A percentile compares a stretch with the other conserved stretches of the same genome.
phyloP scores from a whole-genome alignment of 129 eudicot genomes.

The Artemisia annua region DNA sequence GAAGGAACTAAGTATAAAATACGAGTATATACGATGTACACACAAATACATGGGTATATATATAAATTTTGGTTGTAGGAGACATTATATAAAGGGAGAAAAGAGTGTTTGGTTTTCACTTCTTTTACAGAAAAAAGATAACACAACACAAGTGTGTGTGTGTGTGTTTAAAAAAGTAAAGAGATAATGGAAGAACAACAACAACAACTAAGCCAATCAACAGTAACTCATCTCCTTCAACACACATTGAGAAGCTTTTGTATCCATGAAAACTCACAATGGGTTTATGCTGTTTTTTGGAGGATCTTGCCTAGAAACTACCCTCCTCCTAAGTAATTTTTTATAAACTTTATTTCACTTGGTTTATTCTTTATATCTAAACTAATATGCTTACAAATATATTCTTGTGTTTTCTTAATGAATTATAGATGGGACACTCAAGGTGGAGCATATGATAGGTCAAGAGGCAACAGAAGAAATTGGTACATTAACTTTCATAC shows the following conservation, averaged over 20 bases:
- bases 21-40: not conserved
- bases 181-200: constrained; percentile 74
- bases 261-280: constrained; percentile 85
- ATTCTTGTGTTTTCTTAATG: constrained; percentile 2
- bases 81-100: constrained; percentile 34
- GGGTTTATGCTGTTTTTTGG: constrained; percentile 99
- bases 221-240: constrained; percentile 96
- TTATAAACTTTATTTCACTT: not conserved
- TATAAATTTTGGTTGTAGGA: not conserved
- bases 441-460: constrained; percentile 96
- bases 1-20: no score
- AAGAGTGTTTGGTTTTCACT: constrained; percentile 50
- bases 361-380: not conserved
- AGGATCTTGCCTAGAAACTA: constrained; percentile 98
- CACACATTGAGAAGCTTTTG: constrained; percentile 97
- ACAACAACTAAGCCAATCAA: constrained; percentile 62
- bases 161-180: constrained; percentile 14
- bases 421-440: constrained; percentile 86
- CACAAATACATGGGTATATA: not conserved
- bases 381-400: not conserved
- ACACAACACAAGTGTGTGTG: constrained; percentile 25
- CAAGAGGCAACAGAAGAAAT: constrained; percentile 96
- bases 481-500: constrained; percentile 43
- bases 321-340: constrained; percentile 89
- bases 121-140: constrained; percentile 22